Base-by-base conservation (phyloP, 1,284 basidiomycete species). In the Fomitopsis schrenkii region DNA sequence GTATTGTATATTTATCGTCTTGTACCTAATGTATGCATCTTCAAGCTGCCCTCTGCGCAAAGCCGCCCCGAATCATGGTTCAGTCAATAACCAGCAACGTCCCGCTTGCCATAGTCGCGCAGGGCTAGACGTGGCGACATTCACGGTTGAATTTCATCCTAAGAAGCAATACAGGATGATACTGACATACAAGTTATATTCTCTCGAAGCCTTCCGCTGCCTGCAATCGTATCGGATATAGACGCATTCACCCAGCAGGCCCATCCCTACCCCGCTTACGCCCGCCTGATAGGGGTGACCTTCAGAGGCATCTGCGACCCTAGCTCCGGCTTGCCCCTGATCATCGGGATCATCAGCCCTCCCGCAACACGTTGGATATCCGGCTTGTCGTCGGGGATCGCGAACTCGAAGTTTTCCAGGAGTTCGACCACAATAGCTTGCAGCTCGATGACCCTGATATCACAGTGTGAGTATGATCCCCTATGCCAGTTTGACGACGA, bases 401-500 rank as follows among this genome's bases (percentile, higher is more conserved):
- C 70, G 42, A 85, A 75, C 63, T 81, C 78, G 62, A 84, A 83
- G 69, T 81, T 79, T 59, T 79, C 80, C 63, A 84, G 72, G 45
- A 83, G 78, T 66, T 82, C 83, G 15, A 80, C 76, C 3, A 81
- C 74, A 57, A 83, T 74, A 5, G 78, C 70, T 62, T 82, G 78
- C 17, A 83, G 69, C 66, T 85, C 82, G 60, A 70, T 64, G 7
- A 74, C 56, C 50, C 72, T 74, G 56, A 26, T 42, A 14, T 28
- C 2, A 26, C 8, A 22, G 33, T 55, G n/a, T 8, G 46, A 59
- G 26, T 38, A 46, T 55, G 8, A 5, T 26, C 45, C 10, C 5
- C 5, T 3, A 7, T 5, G n/a, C 1, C 54, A 22, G 58, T 35
- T 26, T 28, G 26, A 30, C 41, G 28, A 33, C 30, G 10, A 38